Conservation (phyloP, 2,329 filamentous ascomycete genomes). For the Davidsoniella australis region DNA sequence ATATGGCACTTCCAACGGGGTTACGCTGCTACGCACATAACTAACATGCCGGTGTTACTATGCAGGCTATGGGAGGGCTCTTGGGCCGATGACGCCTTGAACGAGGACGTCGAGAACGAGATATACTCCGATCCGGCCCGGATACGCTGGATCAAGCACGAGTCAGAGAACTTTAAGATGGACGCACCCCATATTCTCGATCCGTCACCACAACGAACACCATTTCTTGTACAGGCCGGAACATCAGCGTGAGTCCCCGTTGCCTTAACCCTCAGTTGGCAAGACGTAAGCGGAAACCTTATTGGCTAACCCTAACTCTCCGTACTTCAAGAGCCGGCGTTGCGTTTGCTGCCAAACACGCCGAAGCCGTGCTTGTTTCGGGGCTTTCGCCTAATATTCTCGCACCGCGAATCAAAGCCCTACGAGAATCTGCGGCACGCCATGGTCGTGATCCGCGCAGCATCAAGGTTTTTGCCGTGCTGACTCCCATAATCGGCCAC, state of each 20-base stretch:
- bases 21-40: background rate
- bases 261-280: background rate
- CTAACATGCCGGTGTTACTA: background rate
- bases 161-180: conserved; percentile 40
- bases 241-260: conserved; percentile 27
- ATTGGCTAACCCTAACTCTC: background rate
- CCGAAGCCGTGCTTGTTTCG: conserved; percentile 46
- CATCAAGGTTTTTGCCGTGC: conserved; percentile 43
- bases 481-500: conserved; percentile 41
- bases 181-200: conserved; percentile 44
- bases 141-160: conserved; percentile 45
- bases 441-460: conserved; percentile 33
- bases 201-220: conserved; percentile 45
- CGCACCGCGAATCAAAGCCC: conserved; percentile 37
- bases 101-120: conserved; percentile 33
- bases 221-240: conserved; percentile 46
- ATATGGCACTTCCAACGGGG: background rate
- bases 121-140: conserved; percentile 28
- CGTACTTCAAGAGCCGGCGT: conserved; percentile 27
- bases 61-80: conserved; percentile 23
- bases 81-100: conserved; percentile 44
- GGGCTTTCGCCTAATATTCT: conserved; percentile 39
- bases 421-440: conserved; percentile 32
- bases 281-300: background rate
- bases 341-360: conserved; percentile 43